Evolutionary conservation across 1,284 basidiomycete species (phyloP), one percentile per base, ranked within the genome.

Genomic region (Pseudozyma pruni): DNA sequence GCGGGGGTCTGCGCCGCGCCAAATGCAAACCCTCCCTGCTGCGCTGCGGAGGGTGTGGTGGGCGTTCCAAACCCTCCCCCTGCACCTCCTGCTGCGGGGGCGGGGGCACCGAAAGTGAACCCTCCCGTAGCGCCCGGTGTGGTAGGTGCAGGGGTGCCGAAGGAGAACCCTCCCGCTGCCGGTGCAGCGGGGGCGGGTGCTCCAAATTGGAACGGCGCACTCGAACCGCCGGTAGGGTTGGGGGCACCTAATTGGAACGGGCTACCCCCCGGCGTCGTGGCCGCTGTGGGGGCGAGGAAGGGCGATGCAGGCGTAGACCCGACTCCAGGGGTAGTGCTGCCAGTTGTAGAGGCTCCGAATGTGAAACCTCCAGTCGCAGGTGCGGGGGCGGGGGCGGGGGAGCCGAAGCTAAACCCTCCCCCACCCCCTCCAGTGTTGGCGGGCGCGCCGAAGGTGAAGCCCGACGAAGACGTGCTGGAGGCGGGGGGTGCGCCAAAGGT

Each of bases 181-280:
- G 56, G 33, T 8, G 56, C 55, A 13, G 66, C 20, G 1, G 45
- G 19, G 13, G 33, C 43, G 4, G 61, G 40, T 10, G 58, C 25
- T 2, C 58, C 63, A 20, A 64, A 66, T 22, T 57, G 51, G 29
- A 59, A 60, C 22, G 56, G 23, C n/a, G 50, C 32, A 19, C 32
- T 13, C 3, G 16, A 3, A 10, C 34, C 31, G 3, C 17, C 17
- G 6, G 38, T 16, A 5, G 50, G 38, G 14, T 45, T 14, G 8
- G 59, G 20, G 8, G 66, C 48, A 14, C 64, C 64, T 7, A 69
- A 71, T 17, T 56, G 45, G 46, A 71, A 71, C 22, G 51, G 45
- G 14, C 49, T 25, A 0, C 57, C 58, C 10, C 63, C 53, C 0
- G 64, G 55, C 4, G 66, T 69, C 5, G 53, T 42, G 16, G 64